A percentile compares a stretch with the other conserved stretches of the same genome.
phyloP scores from a whole-genome alignment of 192 early-diverging fungal genomes.

The Backusella parvicylindrica region DNA sequence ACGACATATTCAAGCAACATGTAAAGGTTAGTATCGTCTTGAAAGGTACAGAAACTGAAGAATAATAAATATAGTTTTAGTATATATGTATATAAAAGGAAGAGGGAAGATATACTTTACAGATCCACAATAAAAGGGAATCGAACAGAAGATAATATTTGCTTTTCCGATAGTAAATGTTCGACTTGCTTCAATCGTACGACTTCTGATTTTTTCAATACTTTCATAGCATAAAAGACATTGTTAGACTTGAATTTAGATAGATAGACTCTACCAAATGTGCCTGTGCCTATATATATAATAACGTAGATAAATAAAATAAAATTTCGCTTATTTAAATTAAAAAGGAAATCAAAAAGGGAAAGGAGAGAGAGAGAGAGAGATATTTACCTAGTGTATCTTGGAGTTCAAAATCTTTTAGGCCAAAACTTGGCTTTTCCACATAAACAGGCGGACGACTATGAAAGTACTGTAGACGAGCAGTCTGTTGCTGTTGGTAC shows the following conservation, averaged over 20 bases:
- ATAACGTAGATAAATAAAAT: background rate
- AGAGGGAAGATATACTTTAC: conserved; percentile 32
- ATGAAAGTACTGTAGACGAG: conserved; percentile 32
- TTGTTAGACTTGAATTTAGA: conserved; percentile 66
- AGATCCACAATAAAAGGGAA: conserved; percentile 86
- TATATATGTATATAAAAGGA: background rate
- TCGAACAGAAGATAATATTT: conserved; percentile 67
- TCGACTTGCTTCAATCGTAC: conserved; percentile 83
- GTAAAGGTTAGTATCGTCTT: conserved; percentile 90
- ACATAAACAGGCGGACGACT: conserved; percentile 33
- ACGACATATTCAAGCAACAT: conserved; percentile 97
- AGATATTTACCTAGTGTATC: conserved; percentile 46
- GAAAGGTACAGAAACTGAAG: conserved; percentile 86
- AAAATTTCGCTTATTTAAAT: conserved; percentile 1
- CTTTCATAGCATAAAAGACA: conserved; percentile 84
- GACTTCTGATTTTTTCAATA: conserved; percentile 78
- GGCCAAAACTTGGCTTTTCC: conserved; percentile 36
- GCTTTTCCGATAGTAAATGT: conserved; percentile 83
- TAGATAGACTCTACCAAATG: conserved; percentile 94
- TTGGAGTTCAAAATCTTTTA: conserved; percentile 48
- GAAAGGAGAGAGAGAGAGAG: too few species aligned
- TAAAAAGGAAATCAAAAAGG: background rate
- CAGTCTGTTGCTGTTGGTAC: conserved; percentile 21
- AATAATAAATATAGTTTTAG: background rate
- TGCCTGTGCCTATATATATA: conserved; percentile 81